Evolutionary conservation across 495 filamentous ascomycete species (phyloP), one percentile per base, ranked within the genome.

Genomic region (Clohesyomyces aquaticus): DNA sequence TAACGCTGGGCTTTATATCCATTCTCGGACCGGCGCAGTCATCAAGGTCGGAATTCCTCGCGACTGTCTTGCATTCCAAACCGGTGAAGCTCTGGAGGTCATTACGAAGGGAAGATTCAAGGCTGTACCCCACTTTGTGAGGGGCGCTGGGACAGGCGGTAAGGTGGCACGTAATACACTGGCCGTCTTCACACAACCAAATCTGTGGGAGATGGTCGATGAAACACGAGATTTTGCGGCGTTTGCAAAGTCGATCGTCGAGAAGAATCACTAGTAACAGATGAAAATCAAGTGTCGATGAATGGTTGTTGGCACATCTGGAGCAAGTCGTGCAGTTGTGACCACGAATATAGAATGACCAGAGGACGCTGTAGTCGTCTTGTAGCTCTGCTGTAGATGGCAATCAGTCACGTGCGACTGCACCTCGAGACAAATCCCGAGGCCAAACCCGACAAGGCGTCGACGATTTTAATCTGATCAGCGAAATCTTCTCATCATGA

Each of bases 141-240:
- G 88, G 65, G 94, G 92, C 1, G 79, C 85, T 57, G 74, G 75
- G 22, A 58, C 72, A 41, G 69, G 77, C 42, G 74, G 66, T 18
- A 76, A 78, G 46, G 82, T 96, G 61, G 92, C 93, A 45, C 80
- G 94, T 64, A 98, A 97, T 79, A 98, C 94, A 51, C 77, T 98
- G 59, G 94, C 94, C 4, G 91, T 98, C 27, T 98, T 98, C 74
- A 98, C 94, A 48, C 94, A 98, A 80, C 94, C 94, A 42, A 96
- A 96, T 79, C 74, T 98, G 48, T 87, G 83, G 54, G 94, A 96
- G 68, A 84, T 88, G 78, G 91, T 98, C 16, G 89, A 91, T 73
- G 77, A 79, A 52, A 81, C 87, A 71, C 78, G 81, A 64, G 86
- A 88, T 43, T 98, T 98, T 81, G 94, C 88, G 27, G 85, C 89